Conservation (phyloP, 805 yeast genomes). For the Kodamaea kaohsiungensis region DNA sequence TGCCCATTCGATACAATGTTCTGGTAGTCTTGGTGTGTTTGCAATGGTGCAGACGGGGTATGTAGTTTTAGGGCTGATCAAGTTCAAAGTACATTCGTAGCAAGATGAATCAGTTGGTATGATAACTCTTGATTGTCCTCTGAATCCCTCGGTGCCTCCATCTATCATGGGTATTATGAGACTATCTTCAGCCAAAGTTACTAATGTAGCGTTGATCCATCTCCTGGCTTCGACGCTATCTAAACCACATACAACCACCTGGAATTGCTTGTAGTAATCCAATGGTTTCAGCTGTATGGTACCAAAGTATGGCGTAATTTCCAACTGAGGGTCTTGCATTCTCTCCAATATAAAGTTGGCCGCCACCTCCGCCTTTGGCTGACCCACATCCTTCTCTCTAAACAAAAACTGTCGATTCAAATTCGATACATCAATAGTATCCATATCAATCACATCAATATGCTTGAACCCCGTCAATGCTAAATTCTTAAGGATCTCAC, state of each 20-base stretch:
- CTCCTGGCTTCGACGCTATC: conserved; percentile 89
- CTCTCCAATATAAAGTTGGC: conserved; percentile 54
- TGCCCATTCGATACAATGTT: conserved; percentile 93
- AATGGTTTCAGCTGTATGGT: conserved; percentile 59
- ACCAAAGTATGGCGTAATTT: conserved; percentile 60
- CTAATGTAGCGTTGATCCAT: conserved; percentile 76
- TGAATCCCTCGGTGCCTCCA: conserved; percentile 94
- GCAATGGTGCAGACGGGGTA: conserved; percentile 95
- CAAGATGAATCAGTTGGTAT: conserved; percentile 86
- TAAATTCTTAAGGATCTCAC: conserved; percentile 74
- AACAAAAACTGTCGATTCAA: conserved; percentile 77
- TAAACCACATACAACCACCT: conserved; percentile 79
- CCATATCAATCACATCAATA: conserved; percentile 78
- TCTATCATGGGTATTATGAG: conserved; percentile 61
- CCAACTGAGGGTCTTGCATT: conserved; percentile 36
- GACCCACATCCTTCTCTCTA: conserved; percentile 60
- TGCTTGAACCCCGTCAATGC: conserved; percentile 67
- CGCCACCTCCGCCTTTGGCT: conserved; percentile 66
- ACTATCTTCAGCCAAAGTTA: conserved; percentile 59
- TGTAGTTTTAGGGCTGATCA: conserved; percentile 63
- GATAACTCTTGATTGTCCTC: conserved; percentile 87
- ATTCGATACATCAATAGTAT: conserved; percentile 75
- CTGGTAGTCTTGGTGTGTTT: conserved; percentile 90
- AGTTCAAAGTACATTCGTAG: conserved; percentile 85
- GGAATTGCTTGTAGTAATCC: conserved; percentile 66